Evolutionary conservation across 1,284 basidiomycete genomes (phyloP).

Genomic region (Golubevia pallescens): DNA sequence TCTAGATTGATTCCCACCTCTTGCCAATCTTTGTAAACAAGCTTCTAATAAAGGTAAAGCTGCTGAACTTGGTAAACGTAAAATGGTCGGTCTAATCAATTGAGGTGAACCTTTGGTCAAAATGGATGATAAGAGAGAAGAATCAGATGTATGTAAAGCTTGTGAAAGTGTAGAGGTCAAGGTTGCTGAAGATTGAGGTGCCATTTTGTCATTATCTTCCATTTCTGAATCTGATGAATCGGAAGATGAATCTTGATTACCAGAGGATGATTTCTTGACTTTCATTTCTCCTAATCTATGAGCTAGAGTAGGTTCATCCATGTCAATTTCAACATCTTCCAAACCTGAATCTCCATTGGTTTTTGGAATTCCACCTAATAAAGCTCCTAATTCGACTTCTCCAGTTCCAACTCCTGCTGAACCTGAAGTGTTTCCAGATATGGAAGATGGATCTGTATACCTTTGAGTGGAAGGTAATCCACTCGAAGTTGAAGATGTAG

Average conservation of each 20-base stretch:
- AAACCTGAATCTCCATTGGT: neutral
- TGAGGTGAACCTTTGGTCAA: neutral
- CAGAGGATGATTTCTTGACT: neutral
- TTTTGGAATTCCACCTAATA: neutral
- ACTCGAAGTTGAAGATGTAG: neutral
- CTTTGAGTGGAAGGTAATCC: neutral
- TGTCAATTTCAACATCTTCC: neutral
- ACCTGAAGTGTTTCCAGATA: neutral
- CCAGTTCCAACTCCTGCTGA: neutral
- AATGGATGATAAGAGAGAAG: neutral
- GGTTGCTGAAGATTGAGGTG: too few relatives aligned
- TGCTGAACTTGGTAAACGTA: neutral
- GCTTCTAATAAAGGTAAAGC: neutral
- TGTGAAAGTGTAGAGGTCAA: too few relatives aligned
- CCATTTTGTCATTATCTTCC: too few relatives aligned
- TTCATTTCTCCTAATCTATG: neutral
- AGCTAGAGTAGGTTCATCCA: neutral
- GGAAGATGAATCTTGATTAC: neutral
- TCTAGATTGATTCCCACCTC: neutral
- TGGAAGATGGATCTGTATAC: neutral
- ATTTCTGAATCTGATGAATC: neutral
- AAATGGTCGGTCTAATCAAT: neutral
- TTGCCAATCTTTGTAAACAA: neutral
- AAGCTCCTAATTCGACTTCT: neutral
- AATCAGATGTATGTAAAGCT: neutral